Conservation (phyloP, 768 basidiomycete genomes). For the Rhodotorula kratochvilovae region DNA sequence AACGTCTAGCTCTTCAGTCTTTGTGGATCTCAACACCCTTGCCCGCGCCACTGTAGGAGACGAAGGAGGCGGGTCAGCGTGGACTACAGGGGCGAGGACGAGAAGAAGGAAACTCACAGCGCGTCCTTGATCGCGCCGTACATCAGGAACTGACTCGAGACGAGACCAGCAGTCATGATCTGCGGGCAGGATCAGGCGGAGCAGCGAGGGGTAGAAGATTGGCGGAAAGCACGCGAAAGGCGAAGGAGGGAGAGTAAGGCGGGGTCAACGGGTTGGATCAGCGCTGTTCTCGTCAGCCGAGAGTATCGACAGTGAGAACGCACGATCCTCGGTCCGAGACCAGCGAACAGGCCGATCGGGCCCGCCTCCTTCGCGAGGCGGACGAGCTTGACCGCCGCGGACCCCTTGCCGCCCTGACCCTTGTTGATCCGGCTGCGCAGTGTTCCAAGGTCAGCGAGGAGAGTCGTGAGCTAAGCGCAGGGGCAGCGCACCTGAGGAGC, state of each 20-base stretch:
- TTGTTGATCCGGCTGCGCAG: constrained; percentile 41
- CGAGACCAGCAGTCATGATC: constrained; percentile 41
- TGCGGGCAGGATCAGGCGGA: neutral
- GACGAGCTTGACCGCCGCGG: constrained; percentile 19
- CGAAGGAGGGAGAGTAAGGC: too few relatives aligned
- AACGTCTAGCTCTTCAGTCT: neutral
- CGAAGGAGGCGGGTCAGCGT: neutral
- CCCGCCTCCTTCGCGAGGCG: constrained; percentile 39
- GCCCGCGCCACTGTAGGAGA: constrained; percentile 9
- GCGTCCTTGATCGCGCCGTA: constrained; percentile 32
- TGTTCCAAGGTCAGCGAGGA: neutral
- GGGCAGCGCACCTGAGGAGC: constrained; percentile 28
- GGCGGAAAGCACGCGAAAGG: neutral
- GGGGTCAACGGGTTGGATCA: neutral
- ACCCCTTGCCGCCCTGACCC: constrained; percentile 40
- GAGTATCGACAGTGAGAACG: neutral
- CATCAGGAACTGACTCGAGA: constrained; percentile 36
- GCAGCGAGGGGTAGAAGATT: too few relatives aligned
- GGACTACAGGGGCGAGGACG: neutral
- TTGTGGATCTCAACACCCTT: constrained; percentile 34
- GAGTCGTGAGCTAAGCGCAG: too few relatives aligned
- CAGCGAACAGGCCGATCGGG: constrained; percentile 38
- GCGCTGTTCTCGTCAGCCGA: too few relatives aligned
- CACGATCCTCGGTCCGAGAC: constrained; percentile 41
- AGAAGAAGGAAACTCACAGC: constrained; percentile 5